Conservation (phyloP, 257 asterid genomes). For the Jasminum sambac region DNA sequence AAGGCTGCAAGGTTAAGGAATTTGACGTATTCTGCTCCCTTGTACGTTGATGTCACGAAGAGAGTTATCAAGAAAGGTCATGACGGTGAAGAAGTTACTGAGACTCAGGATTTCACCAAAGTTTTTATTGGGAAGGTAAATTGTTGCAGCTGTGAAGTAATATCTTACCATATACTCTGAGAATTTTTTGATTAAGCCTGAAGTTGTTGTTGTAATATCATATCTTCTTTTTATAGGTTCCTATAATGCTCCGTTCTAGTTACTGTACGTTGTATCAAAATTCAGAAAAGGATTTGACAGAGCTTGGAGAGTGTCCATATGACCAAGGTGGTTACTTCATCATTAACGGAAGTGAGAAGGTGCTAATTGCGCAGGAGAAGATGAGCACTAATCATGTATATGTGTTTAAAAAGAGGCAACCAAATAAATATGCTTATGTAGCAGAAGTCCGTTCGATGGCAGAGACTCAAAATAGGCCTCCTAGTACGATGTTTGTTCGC, state of each 20-base stretch:
- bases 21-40: conserved; percentile 94
- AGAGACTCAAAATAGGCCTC: conserved; percentile 92
- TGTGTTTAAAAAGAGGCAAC: conserved; percentile 96
- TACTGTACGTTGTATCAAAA: conserved; percentile 89
- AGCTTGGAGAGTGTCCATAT: conserved; percentile 96
- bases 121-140: conserved; percentile 95
- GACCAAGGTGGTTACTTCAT: conserved; percentile 99
- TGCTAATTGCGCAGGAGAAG: conserved; percentile 97
- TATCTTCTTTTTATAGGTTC: conserved; percentile 54
- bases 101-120: conserved; percentile 94
- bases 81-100: conserved; percentile 97
- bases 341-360: conserved; percentile 97
- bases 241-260: conserved; percentile 95
- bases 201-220: conserved; percentile 14
- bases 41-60: conserved; percentile 88
- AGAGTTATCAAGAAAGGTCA: conserved; percentile 93
- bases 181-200: conserved; percentile 13
- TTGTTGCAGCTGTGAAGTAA: conserved; percentile 3
- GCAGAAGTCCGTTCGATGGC: conserved; percentile 98
- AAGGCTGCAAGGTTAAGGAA: conserved; percentile 98
- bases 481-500: conserved; percentile 94
- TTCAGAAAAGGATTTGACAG: conserved; percentile 97
- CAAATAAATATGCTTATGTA: conserved; percentile 94
- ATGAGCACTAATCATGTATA: conserved; percentile 99
- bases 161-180: neutral